phyloP scores from a whole-genome alignment of 1,284 basidiomycete genomes.

The Cutaneotrichosporon arboriforme region DNA sequence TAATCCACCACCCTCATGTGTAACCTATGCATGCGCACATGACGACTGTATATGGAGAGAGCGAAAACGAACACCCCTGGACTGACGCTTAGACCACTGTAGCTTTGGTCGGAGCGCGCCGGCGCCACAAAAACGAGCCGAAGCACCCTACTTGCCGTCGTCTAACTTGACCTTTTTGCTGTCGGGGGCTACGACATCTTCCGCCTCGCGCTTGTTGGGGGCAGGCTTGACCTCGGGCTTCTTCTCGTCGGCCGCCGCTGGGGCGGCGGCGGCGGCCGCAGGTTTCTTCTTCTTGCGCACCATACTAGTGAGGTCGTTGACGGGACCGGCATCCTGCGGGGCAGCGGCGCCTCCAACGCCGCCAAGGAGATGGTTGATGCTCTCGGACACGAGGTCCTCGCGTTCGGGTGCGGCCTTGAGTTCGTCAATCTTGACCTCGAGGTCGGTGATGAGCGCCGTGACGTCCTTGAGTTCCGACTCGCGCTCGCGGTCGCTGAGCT shows the following conservation, averaged over 20 bases:
- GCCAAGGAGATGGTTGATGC: constrained; percentile 46
- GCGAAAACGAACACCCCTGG: no score
- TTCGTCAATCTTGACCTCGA: constrained; percentile 82
- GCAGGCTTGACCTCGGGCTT: constrained; percentile 52
- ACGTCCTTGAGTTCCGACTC: constrained; percentile 73
- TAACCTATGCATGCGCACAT: no score
- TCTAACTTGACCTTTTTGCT: no score
- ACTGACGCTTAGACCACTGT: no score
- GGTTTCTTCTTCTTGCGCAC: constrained; percentile 67
- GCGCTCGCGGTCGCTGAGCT: constrained; percentile 61
- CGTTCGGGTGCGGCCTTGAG: constrained; percentile 66
- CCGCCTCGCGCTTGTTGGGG: no score
- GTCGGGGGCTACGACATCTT: no score
- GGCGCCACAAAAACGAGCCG: no score
- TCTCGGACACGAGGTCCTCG: constrained; percentile 50
- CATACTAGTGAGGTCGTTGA: constrained; percentile 75
- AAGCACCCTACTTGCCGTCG: no score
- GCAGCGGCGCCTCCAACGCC: constrained; percentile 46
- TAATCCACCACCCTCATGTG: no score
- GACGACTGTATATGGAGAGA: no score
- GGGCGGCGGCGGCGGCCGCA: constrained; percentile 37
- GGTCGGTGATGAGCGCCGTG: constrained; percentile 65
- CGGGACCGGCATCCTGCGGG: constrained; percentile 47
- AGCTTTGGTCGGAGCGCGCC: no score
- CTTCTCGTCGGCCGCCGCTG: constrained; percentile 52